phyloP scores from a whole-genome alignment of 1,284 basidiomycete species.

The Pholiota adiposa region DNA sequence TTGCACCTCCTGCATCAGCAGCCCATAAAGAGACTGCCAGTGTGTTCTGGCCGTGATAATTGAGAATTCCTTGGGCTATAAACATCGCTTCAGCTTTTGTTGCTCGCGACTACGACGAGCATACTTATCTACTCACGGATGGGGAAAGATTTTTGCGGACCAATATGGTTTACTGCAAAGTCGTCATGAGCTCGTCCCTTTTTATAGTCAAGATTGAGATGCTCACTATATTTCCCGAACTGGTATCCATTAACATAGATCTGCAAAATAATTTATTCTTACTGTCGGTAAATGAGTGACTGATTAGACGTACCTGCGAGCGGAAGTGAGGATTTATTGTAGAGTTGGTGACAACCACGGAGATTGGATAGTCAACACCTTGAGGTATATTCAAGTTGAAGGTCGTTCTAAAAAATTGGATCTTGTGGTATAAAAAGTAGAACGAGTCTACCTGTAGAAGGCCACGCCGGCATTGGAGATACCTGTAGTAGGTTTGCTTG shows the following conservation, averaged over 20 bases:
- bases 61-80: slow-evolving; percentile 52
- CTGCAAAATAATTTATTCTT: slow-evolving; percentile 20
- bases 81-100: not conserved
- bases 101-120: too few species aligned
- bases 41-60: slow-evolving; percentile 52
- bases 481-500: slow-evolving; percentile 42
- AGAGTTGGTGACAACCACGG: slow-evolving; percentile 42
- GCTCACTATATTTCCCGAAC: slow-evolving; percentile 46
- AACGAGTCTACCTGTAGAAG: slow-evolving; percentile 43
- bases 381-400: slow-evolving; percentile 46
- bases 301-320: slow-evolving; percentile 31
- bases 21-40: slow-evolving; percentile 54
- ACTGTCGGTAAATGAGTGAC: too few species aligned
- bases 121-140: slow-evolving; percentile 37
- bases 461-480: slow-evolving; percentile 44
- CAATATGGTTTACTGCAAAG: slow-evolving; percentile 42
- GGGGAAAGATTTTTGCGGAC: slow-evolving; percentile 44
- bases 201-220: not conserved
- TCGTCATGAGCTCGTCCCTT: not conserved
- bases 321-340: slow-evolving; percentile 45
- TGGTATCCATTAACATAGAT: slow-evolving; percentile 49
- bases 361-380: slow-evolving; percentile 53
- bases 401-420: slow-evolving; percentile 37
- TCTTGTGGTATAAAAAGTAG: not conserved
- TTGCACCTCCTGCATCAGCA: slow-evolving; percentile 40